These are phyloP conservation scores for Candida sakaeoensis DNA, from an alignment of 805 yeast genomes.

Conservation along the genomic window DNA sequence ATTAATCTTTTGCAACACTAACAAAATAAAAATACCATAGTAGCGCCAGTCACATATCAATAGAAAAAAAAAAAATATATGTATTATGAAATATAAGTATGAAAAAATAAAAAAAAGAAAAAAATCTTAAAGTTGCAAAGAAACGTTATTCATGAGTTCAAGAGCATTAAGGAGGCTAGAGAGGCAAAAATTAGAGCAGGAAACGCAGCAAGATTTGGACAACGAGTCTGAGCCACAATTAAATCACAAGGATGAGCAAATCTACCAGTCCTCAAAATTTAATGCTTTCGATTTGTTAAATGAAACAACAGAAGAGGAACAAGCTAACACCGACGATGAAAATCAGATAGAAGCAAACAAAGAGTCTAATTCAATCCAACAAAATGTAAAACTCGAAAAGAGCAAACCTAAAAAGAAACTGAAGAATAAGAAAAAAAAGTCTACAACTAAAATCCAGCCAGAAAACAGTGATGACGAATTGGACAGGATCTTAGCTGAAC, in stretches of 20 bases:
- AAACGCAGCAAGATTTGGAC: not conserved
- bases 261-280: slow-evolving; percentile 16
- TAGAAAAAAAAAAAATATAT: not conserved
- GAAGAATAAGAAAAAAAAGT: slow-evolving; percentile 11
- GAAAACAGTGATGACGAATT: slow-evolving; percentile 54
- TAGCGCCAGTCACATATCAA: slow-evolving; percentile 1
- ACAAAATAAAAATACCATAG: too few species aligned
- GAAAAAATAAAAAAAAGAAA: not conserved
- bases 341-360: slow-evolving; percentile 12
- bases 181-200: slow-evolving; percentile 22
- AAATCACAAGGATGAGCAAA: slow-evolving; percentile 14
- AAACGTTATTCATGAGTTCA: slow-evolving; percentile 47
- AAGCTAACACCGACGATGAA: slow-evolving; percentile 12
- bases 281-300: slow-evolving; percentile 47
- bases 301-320: slow-evolving; percentile 25
- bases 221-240: slow-evolving; percentile 13
- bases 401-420: slow-evolving; percentile 13
- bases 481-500: slow-evolving; percentile 50
- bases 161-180: slow-evolving; percentile 46
- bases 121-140: slow-evolving; percentile 1
- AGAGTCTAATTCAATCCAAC: not conserved
- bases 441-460: slow-evolving; percentile 10
- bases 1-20: slow-evolving; percentile 7
- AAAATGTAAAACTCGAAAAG: slow-evolving; percentile 5
- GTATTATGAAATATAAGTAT: not conserved